Percentiles rank a stretch among this genome's conserved stretches.
Conservation (phyloP, 2,329 filamentous ascomycete species). For the Xylaria sp. region DNA sequence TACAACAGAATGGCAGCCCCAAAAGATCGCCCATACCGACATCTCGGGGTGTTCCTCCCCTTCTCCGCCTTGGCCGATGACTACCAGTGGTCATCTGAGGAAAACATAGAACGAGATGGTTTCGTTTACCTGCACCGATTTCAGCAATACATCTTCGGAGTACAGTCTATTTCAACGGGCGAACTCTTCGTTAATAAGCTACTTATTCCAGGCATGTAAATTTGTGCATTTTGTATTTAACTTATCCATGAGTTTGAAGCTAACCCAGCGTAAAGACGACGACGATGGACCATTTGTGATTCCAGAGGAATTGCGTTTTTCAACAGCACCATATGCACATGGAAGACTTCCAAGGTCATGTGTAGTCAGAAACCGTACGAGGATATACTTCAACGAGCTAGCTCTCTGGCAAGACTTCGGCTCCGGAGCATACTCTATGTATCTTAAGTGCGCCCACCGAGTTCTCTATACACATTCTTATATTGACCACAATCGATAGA, state of each 20-base stretch:
- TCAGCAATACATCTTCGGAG: neutral
- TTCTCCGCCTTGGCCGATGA: neutral
- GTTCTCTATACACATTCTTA: neutral
- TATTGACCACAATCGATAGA: neutral
- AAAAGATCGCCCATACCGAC: neutral
- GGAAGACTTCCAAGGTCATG: neutral
- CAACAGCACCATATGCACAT: neutral
- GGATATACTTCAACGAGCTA: slow-evolving; percentile 4
- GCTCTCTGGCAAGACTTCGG: neutral
- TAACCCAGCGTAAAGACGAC: neutral
- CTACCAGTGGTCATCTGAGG: neutral
- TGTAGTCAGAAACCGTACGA: neutral
- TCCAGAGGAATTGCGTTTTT: neutral
- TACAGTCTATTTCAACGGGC: neutral
- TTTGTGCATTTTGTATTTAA: neutral
- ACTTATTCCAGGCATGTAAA: neutral
- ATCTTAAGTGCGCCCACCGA: neutral
- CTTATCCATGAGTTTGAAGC: too few relatives aligned
- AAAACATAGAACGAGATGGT: neutral
- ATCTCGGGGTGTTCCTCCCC: neutral
- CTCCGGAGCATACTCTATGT: neutral
- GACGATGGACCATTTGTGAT: neutral
- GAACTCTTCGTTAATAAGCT: neutral
- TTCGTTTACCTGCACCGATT: neutral
- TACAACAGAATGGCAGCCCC: neutral